These are phyloP conservation scores for Microglena sp. DNA, from an alignment of 139 green algal genomes.

Conservation along the genomic window DNA sequence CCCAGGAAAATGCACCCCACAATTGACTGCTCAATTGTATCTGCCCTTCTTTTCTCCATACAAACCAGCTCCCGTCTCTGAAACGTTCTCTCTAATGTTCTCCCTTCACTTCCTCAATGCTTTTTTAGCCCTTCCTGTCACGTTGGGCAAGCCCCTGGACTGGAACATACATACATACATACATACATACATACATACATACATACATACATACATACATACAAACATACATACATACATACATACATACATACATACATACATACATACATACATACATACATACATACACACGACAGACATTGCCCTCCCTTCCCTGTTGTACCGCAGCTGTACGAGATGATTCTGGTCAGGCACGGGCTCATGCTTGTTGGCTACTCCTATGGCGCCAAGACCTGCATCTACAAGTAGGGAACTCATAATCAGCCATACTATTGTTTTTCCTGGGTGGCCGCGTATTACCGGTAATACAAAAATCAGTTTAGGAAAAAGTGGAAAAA, in stretches of 20 bases:
- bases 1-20: no score
- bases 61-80: no score
- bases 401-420: no score
- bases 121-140: no score
- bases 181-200: constrained; percentile 9
- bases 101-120: no score
- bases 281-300: constrained; percentile 3
- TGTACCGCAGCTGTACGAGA: constrained; percentile 72
- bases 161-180: constrained; percentile 7
- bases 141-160: neutral
- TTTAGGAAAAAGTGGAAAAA: no score
- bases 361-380: constrained; percentile 70
- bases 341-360: constrained; percentile 73
- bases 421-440: no score
- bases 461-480: no score
- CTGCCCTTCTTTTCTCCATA: no score
- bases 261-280: constrained; percentile 6
- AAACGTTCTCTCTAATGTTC: no score
- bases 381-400: neutral
- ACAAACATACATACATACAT: neutral
- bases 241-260: constrained; percentile 9
- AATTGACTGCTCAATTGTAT: no score
- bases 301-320: neutral
- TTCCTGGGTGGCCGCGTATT: no score
- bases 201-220: constrained; percentile 21